Percentiles rank a stretch among this genome's conserved stretches.
Conservation (phyloP, 768 basidiomycete genomes). For the Mycena floridula region DNA sequence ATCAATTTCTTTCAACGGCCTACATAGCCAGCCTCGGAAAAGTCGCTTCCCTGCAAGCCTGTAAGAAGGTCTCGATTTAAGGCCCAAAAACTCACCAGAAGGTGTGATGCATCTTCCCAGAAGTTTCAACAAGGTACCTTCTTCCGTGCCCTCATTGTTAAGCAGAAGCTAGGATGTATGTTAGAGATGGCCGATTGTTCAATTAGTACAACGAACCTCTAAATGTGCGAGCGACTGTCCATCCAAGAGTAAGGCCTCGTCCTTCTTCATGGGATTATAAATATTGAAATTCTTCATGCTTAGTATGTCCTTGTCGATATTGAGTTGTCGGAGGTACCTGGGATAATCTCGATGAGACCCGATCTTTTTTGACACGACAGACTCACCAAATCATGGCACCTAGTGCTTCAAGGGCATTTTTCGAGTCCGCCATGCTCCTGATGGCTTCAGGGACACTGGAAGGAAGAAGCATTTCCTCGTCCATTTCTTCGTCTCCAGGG, state of each 20-base stretch:
- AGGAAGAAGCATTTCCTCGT: conserved; percentile 39
- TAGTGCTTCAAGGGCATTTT: conserved; percentile 72
- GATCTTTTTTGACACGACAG: background rate
- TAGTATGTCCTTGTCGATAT: conserved; percentile 92
- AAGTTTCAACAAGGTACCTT: conserved; percentile 82
- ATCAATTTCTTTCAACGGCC: conserved; percentile 73
- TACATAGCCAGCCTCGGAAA: conserved; percentile 95
- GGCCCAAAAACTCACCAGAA: conserved; percentile 52
- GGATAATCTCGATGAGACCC: background rate
- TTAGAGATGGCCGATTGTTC: background rate
- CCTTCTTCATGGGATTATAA: conserved; percentile 91
- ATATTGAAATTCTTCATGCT: conserved; percentile 97
- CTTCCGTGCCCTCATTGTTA: conserved; percentile 91
- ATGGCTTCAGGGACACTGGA: conserved; percentile 64
- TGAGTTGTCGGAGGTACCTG: conserved; percentile 86
- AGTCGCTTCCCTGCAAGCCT: conserved; percentile 74
- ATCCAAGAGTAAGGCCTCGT: conserved; percentile 82
- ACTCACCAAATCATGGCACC: conserved; percentile 88
- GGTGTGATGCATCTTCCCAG: conserved; percentile 84
- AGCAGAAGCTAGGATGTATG: conserved; percentile 65
- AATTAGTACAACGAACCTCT: conserved; percentile 69
- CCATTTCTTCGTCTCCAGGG: conserved; percentile 37
- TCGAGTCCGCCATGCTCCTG: conserved; percentile 59
- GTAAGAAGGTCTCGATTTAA: conserved; percentile 1
- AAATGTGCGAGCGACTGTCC: conserved; percentile 94